Evolutionary conservation across 257 asterid genomes (phyloP), one percentile per base, ranked within the genome.

Genomic region (Solanum dulcamara): DNA sequence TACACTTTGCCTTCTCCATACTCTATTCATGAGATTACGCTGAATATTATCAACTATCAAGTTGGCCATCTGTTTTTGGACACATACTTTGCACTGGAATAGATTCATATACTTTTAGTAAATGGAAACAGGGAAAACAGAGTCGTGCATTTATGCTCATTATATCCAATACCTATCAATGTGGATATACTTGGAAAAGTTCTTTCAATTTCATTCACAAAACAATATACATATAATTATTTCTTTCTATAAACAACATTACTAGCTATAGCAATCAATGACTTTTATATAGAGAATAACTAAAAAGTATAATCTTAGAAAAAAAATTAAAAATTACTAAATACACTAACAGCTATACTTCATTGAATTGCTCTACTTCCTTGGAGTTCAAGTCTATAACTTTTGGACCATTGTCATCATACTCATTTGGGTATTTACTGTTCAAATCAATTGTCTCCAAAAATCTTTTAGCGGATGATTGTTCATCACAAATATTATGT

Each of bases 401-500:
- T 60, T 79, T 84, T 12, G 88, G 90, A 48, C 88, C 90, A 77
- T 46, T 32, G 35, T 89, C 87, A 33, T 89, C 87, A 33, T 75
- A 89, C 24, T 90, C 93, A 88, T 88, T 88, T 81, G 83, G 70
- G 60, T 87, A 91, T 85, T 90, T 83, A 40, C 85, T 87, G 30
- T 95, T 95, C 91, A 94, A 90, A 89, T 94, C 98, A 81, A 95
- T 83, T 18, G 46, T 88, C 81, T 55, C 86, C 81, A 86, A 67
- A 30, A 86, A 48, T 88, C 89, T 89, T 72, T 89, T 87, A 11
- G 55, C 33, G 5, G 82, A 74, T 44, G 84, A 44, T 40, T 89
- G 88, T 74, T 86, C 87, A 62, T 83, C 86, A 18, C 74, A 22
- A 32, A 33, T 70, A 26, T 71, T 62, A 80, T 32, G 88, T 84